Evolutionary conservation across 1,139 yeast species (phyloP), one percentile per base, ranked within the genome.

Genomic region (Kodamaea plutei): DNA sequence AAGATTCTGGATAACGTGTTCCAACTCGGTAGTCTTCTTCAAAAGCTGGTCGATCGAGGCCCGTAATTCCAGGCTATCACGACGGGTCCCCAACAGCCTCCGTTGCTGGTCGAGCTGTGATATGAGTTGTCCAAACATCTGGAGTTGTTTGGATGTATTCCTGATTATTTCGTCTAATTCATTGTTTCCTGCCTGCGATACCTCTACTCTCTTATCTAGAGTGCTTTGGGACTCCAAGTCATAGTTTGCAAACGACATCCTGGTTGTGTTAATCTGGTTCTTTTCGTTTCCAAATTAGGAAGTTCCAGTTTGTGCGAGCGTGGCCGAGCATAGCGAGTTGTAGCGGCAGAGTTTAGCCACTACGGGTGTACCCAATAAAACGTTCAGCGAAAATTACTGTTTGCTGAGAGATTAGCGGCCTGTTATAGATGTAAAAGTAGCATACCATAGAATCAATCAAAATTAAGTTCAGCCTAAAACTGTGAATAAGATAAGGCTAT

Each of bases 171-270:
- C 67, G 27, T 46, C 49, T 15, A 26, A 28, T 6, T 33, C 34
- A 14, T 19, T 23, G 7, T 17, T 5, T 18, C 30, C 7, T 29
- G 38, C 25, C 19, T 20, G 23, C 26, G 10, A 20, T 13, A 11
- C 26, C 24, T 20, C 11, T 17, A 12, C 51, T 31, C 41, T 57
- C n/a, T n/a, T n/a, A n/a, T n/a, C n/a, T n/a, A n/a, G n/a, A n/a
- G n/a, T n/a, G n/a, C n/a, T n/a, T 41, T 77, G 83, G 2, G 82
- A 74, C 48, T 77, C 84, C 8, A 73, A 40, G 50, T 77, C 84
- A 27, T 58, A 59, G 37, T 71, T 69, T 26, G 80, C 77, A 59
- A 78, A 77, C 3, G 84, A 78, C 84, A 78, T 78, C 12, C 10
- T 21, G 25, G 6, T 19, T 20, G 11, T 20, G 4, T 12, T 8